Conservation (phyloP, 202 grass and related monocot species). For the Elaeis oleifera region DNA sequence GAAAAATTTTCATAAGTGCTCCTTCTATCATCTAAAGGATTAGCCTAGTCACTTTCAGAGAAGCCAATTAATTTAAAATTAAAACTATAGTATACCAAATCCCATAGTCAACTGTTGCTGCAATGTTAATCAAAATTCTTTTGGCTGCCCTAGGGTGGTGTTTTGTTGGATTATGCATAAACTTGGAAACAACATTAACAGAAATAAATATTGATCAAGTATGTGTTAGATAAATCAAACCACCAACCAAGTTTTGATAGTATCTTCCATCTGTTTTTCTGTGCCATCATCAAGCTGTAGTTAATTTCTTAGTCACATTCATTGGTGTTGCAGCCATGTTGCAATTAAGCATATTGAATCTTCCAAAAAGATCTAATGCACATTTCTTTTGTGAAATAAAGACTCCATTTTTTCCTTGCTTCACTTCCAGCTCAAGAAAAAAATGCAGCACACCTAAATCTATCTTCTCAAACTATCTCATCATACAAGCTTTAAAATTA, state of each 20-base stretch:
- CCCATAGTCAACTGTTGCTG: neutral
- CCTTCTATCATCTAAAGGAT: neutral
- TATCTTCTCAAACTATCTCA: neutral
- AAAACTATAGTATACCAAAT: too few species aligned
- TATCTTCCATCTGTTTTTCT: too few species aligned
- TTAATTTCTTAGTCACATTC: neutral
- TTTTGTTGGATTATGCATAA: too few species aligned
- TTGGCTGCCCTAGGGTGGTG: too few species aligned
- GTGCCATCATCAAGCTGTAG: neutral
- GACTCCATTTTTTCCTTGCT: neutral
- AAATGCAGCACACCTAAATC: neutral
- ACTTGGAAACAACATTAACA: too few species aligned
- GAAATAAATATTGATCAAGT: too few species aligned
- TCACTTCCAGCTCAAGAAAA: neutral
- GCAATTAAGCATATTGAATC: neutral
- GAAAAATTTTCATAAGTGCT: neutral
- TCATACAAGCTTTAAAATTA: neutral
- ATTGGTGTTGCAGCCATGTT: neutral
- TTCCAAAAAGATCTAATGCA: neutral
- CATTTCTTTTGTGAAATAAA: slow-evolving; percentile 14
- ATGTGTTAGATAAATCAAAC: too few species aligned
- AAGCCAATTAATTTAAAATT: neutral
- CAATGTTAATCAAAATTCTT: neutral
- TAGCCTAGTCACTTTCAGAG: neutral
- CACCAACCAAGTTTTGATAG: too few species aligned